These are phyloP conservation scores for Candida taoyuanica DNA, from an alignment of 805 yeast species.

Conservation along the genomic window DNA sequence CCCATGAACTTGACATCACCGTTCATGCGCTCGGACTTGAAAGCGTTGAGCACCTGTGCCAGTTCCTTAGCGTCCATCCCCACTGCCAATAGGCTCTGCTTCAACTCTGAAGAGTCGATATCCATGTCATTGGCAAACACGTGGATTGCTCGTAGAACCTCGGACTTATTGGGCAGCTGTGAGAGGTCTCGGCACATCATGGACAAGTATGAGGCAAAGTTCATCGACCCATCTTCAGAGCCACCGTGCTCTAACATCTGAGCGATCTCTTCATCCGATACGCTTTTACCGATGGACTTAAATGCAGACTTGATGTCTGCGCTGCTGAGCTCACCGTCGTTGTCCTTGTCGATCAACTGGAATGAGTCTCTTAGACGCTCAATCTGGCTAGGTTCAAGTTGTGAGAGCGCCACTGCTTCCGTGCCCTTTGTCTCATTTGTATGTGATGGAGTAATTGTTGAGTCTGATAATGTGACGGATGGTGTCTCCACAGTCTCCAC, in stretches of 20 bases:
- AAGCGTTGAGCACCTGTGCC: slow-evolving; percentile 48
- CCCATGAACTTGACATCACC: slow-evolving; percentile 59
- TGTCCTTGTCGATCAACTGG: slow-evolving; percentile 75
- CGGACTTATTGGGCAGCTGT: slow-evolving; percentile 46
- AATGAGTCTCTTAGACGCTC: slow-evolving; percentile 69
- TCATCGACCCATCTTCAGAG: slow-evolving; percentile 32
- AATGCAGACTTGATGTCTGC: slow-evolving; percentile 53
- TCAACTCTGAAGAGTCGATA: slow-evolving; percentile 45
- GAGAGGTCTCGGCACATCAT: slow-evolving; percentile 53
- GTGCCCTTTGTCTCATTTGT: not conserved
- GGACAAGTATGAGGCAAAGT: slow-evolving; percentile 61
- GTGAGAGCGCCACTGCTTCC: slow-evolving; percentile 28
- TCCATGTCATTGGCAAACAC: slow-evolving; percentile 43
- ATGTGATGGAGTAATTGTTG: not conserved
- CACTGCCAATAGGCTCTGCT: slow-evolving; percentile 42
- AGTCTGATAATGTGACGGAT: no score
- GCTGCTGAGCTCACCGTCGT: slow-evolving; percentile 59
- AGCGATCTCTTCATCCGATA: slow-evolving; percentile 37
- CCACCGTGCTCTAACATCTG: slow-evolving; percentile 37
- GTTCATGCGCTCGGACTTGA: slow-evolving; percentile 48
- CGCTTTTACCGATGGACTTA: slow-evolving; percentile 46
- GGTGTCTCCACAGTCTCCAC: not conserved
- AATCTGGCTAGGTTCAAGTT: slow-evolving; percentile 58
- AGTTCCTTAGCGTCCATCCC: slow-evolving; percentile 41
- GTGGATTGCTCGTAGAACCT: slow-evolving; percentile 54